Conservation (phyloP, 2,329 filamentous ascomycete species). For the Myriosclerotinia curreyana region DNA sequence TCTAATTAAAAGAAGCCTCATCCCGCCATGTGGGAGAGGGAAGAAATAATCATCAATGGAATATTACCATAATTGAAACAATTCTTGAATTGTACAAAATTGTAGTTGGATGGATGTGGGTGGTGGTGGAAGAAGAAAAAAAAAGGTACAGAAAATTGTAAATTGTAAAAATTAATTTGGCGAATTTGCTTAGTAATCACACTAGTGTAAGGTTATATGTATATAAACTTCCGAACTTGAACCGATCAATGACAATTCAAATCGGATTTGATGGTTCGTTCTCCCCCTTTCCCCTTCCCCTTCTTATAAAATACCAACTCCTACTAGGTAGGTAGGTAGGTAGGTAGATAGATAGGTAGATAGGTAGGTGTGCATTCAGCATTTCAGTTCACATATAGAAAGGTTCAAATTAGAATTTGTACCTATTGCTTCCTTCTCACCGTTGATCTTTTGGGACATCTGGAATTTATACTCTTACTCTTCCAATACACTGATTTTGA, state of each 20-base stretch:
- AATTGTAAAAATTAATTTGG: slow-evolving; percentile 4
- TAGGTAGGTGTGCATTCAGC: background rate
- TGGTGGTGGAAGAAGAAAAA: background rate
- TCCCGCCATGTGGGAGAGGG: slow-evolving; percentile 38
- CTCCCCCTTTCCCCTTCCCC: too few species aligned
- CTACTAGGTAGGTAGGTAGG: too few species aligned
- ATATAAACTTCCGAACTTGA: background rate
- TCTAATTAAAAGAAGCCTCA: slow-evolving; percentile 73
- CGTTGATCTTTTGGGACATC: background rate
- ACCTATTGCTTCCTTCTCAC: too few species aligned
- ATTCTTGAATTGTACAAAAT: background rate
- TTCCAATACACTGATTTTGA: background rate
- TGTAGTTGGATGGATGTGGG: background rate
- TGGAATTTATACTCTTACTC: background rate
- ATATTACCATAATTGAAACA: slow-evolving; percentile 27
- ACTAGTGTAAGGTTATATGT: background rate
- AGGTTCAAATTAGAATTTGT: background rate
- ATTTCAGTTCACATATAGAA: background rate
- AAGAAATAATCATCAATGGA: slow-evolving; percentile 28
- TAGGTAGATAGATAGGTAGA: too few species aligned
- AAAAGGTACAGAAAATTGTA: background rate
- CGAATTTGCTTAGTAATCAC: slow-evolving; percentile 2
- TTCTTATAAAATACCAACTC: background rate
- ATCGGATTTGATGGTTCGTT: background rate
- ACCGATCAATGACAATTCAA: background rate